Base-by-base conservation (phyloP, 1,284 basidiomycete species). In the Anthracocystis panici-leucophaei region DNA sequence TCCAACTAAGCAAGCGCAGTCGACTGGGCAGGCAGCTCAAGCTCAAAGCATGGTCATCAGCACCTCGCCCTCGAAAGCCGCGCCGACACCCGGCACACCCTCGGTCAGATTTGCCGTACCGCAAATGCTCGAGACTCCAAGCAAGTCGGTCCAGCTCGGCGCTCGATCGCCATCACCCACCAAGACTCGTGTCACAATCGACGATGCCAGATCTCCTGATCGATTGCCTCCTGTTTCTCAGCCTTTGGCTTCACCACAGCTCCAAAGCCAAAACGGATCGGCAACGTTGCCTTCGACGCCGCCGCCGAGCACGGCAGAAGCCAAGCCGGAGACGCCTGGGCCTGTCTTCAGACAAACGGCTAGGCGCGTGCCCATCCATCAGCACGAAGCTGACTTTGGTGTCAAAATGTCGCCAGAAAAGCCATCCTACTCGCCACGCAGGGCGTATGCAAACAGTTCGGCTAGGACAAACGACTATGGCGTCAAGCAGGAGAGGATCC, bases 321-420 rank as follows among this genome's bases (percentile, higher is more conserved):
- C 29, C 38, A 71, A 65, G 11, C 31, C 45, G 10, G 68, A 57
- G 14, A 63, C 72, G n/a, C 72, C 72, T 2, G 63, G 59, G 41
- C 72, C 63, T 18, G 33, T 63, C 54, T 75, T 75, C 63, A 50
- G 72, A 21, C 72, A 75, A 38, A 75, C 72, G 2, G 72, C 72
- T 31, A 55, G 66, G n/a, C 72, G 72, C 12, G 72, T 75, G 3
- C 72, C 72, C 5, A 57, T 75, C 11, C 59, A 70, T 21, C 72
- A 75, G 72, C 72, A 75, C 46, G 72, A 75, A 41, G 72, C 66
- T 25, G 72, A 75, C 9, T 75, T 75, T 40, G 72, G 72, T n/a
- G 72, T 75, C 52, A 75, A 66, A 20, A 48, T 75, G 5, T 75
- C 72, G 6, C 72, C 72, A 5, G 66, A 65, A 18, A 69, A 59